phyloP scores from a whole-genome alignment of 441 rosid genomes.

The Populus hybrid region DNA sequence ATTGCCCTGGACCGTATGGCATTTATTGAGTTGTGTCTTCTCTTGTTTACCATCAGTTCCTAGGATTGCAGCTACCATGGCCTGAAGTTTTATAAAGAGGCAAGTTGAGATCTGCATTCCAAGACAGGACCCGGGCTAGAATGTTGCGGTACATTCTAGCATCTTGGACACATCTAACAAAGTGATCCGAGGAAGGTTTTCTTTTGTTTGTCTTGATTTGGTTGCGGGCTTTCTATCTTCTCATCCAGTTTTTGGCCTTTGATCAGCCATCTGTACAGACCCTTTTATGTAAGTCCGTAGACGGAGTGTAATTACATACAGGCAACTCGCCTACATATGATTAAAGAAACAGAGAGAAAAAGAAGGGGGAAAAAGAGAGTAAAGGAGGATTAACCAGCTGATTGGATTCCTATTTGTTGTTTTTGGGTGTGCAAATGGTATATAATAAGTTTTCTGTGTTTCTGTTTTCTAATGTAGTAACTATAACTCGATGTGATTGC shows the following conservation, averaged over 20 bases:
- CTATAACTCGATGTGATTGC: constrained; percentile 38
- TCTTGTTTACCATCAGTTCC: constrained; percentile 24
- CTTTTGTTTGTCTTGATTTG: constrained; percentile 43
- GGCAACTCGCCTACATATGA: constrained; percentile 71
- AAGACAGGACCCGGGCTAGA: constrained; percentile 39
- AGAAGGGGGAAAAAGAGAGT: constrained; percentile 18
- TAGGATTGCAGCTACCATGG: constrained; percentile 71
- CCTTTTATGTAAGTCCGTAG: constrained; percentile 40
- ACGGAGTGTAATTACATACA: constrained; percentile 66
- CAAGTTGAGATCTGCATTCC: constrained; percentile 69
- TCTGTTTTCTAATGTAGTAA: constrained; percentile 52
- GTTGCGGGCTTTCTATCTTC: constrained; percentile 42
- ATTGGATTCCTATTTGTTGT: constrained; percentile 36
- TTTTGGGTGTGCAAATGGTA: constrained; percentile 56
- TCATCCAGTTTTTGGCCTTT: constrained; percentile 45
- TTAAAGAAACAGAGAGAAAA: constrained; percentile 38
- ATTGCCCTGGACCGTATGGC: constrained; percentile 27
- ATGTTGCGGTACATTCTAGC: constrained; percentile 77
- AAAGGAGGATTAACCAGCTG: constrained; percentile 54
- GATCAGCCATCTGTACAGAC: constrained; percentile 78
- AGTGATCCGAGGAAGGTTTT: constrained; percentile 48
- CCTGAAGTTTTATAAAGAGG: constrained; percentile 72
- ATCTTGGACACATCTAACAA: constrained; percentile 52
- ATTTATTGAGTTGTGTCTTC: constrained; percentile 28
- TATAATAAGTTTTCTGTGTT: constrained; percentile 45